A percentile compares a stretch with the other conserved stretches of the same genome.
Conservation (phyloP, 495 filamentous ascomycete genomes). For the Hypoxylon subgilvum region DNA sequence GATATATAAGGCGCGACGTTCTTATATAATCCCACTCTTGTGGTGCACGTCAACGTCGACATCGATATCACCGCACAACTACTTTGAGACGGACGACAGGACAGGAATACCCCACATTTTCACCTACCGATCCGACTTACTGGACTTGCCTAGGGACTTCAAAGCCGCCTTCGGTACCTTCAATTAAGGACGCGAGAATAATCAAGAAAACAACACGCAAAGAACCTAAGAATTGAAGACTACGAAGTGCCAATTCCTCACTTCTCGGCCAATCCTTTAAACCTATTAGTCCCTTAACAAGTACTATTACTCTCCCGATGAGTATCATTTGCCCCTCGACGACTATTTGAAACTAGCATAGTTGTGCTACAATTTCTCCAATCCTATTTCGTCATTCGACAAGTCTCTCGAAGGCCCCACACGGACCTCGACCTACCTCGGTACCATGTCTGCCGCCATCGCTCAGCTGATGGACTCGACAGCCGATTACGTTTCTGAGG, state of each 20-base stretch:
- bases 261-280: too few species aligned
- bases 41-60: conserved; percentile 8
- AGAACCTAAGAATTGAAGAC: too few species aligned
- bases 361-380: background rate
- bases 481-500: conserved; percentile 46
- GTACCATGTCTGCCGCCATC: conserved; percentile 25
- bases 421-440: background rate
- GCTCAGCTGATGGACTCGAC: conserved; percentile 29
- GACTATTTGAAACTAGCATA: conserved; percentile 3
- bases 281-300: too few species aligned
- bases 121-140: background rate
- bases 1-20: too few species aligned
- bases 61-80: conserved; percentile 10
- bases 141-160: too few species aligned
- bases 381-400: background rate
- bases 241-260: too few species aligned
- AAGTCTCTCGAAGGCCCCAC: background rate
- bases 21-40: conserved; percentile 13
- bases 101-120: conserved; percentile 17
- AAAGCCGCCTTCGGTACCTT: too few species aligned
- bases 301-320: too few species aligned
- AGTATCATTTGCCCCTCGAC: background rate
- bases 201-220: too few species aligned
- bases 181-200: too few species aligned
- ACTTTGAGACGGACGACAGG: too few species aligned